Base-by-base conservation (phyloP, 1,284 basidiomycete species). In the Pyrrhoderma lamaoense region DNA sequence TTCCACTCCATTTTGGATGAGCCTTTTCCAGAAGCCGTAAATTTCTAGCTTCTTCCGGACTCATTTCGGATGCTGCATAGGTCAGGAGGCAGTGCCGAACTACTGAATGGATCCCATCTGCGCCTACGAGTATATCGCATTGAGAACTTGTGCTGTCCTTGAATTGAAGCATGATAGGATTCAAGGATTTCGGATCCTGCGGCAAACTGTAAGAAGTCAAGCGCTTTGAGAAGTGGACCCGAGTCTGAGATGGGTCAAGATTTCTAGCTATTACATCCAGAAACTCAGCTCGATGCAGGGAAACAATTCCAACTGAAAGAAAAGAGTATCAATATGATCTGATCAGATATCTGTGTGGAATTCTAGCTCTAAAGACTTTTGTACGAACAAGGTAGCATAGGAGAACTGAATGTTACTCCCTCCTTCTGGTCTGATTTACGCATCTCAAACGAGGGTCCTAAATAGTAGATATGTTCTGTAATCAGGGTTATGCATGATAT, bases 91-190 rank as follows among this genome's bases (percentile, higher is more conserved):
- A 22, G 19, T 46, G 47, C 18, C 55, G 62, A 2, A 64, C 63
- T 3, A 56, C 57, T 0, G 66, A 69, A 45, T 65, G 64, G 44
- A 71, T 57, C 0, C 77, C 77, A 53, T 79, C 76, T 0, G 75
- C 73, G 22, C 74, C 77, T 21, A 79, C 62, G 14, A 78, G 66
- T 9, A 78, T 42, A 52, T 79, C 74, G 56, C 71, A 75, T 2
- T 63, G 60, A 2, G 70, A 67, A 0, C 62, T 63, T 1, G 68
- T 62, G 2, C 72, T 74, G 51, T 79, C 73, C 3, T 63, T 43
- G 56, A 79, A 79, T 11, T 61, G 54, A n/a, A 79, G 58, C 7
- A 56, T 60, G 16, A 77, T 65, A 0, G 57, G 45, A 3, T 56
- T 25, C 1, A 55, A 52, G 18, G 61, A 55, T 2, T 44, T 27